Conservation (phyloP, 768 basidiomycete species). For the Termitomyces sp. region DNA sequence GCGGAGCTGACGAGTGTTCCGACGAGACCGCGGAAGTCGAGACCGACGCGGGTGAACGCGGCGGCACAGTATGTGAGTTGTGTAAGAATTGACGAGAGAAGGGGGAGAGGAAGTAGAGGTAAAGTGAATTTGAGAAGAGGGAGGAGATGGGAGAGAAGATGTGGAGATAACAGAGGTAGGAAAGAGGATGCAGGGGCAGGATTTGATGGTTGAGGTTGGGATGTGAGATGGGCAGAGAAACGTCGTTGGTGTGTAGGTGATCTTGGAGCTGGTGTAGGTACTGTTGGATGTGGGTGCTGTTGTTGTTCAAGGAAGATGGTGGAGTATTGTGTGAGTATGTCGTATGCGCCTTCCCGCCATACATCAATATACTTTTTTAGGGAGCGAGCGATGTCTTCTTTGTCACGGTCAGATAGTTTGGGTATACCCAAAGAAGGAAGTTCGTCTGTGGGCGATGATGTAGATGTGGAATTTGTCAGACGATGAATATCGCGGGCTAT, state of each 20-base stretch:
- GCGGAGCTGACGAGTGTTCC: conserved; percentile 63
- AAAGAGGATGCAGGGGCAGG: conserved; percentile 33
- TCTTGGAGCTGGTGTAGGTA: conserved; percentile 9
- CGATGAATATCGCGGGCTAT: conserved; percentile 18
- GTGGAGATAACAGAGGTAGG: conserved; percentile 61
- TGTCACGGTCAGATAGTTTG: conserved; percentile 39
- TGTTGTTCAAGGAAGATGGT: conserved; percentile 81
- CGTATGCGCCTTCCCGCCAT: conserved; percentile 91
- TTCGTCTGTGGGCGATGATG: conserved; percentile 45
- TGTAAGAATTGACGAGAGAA: conserved; percentile 81
- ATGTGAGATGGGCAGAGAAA: conserved; percentile 1
- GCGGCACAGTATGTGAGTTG: conserved; percentile 92
- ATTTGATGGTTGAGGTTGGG: not conserved
- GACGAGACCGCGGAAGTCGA: conserved; percentile 79
- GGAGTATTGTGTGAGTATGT: conserved; percentile 85
- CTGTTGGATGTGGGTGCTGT: conserved; percentile 20
- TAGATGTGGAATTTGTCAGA: conserved; percentile 15
- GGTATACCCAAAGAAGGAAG: conserved; percentile 20
- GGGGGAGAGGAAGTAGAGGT: conserved; percentile 53
- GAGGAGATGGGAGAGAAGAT: conserved; percentile 64
- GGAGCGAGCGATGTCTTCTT: conserved; percentile 71
- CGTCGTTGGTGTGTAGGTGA: conserved; percentile 7
- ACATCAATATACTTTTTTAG: conserved; percentile 85
- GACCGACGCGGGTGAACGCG: conserved; percentile 87
- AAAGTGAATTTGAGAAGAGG: conserved; percentile 61